Evolutionary conservation across 192 early-diverging fungal species (phyloP), one percentile per base, ranked within the genome.

Genomic region (Thamnidium elegans): DNA sequence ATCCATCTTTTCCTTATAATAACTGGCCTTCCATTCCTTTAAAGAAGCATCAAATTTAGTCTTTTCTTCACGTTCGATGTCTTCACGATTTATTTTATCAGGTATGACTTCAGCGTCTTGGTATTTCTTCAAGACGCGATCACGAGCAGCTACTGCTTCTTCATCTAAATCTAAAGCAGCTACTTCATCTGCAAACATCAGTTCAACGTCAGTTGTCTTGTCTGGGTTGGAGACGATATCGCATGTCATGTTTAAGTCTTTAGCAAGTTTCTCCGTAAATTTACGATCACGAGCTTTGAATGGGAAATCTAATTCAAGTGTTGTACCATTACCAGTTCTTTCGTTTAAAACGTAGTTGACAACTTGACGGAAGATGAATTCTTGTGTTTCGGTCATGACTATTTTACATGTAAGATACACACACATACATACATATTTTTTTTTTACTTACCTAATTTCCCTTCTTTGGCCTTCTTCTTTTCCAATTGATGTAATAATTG

Each of bases 21-120:
- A 78, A 43, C 82, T 75, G 31, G 73, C 75, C 61, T 78, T 84
- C 80, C 78, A 86, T 30, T 74, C 77, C 52, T 76, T 62, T 78
- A 98, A 79, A 58, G 91, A 90, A 58, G 79, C 77, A 31, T 90
- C 80, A 72, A 95, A 77, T 60, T 84, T 85, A 63, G 92, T 92
- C 23, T 74, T 75, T 51, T 79, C 78, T 20, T 71, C 58, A 7
- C 67, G 68, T 13, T 79, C 72, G 9, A 78, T 58, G 17, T 79
- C 77, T 54, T 79, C 79, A 50, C 83, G 85, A 7, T 59, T 72
- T 7, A 71, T 44, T 20, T 71, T 67, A 48, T 78, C 79, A 21
- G 79, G 78, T 36, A 84, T 77, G 3, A 77, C 73, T 53, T 79
- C 68, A 0, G 79, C 82, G 19, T 70, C 63, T 7, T 83, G 83